Evolutionary conservation across 2,329 filamentous ascomycete species (phyloP), one percentile per base, ranked within the genome.

Genomic region (Dactylellina drechsleri): DNA sequence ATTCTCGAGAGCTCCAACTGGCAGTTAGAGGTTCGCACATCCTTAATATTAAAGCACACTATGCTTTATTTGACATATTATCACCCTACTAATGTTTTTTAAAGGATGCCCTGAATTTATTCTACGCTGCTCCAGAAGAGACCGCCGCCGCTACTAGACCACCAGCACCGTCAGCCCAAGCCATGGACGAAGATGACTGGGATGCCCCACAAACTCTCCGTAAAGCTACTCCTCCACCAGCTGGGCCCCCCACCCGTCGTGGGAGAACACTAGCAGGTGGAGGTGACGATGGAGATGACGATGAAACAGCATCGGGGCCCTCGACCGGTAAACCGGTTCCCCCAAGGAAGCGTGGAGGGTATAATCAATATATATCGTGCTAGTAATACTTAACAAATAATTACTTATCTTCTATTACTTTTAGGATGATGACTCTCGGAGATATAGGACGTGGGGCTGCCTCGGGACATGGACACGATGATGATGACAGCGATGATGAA

Each of bases 1-100:
- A 91, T 91, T 78, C 87, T 94, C 6, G 83, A 85, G 20, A 85
- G 86, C 41, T 88, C 86, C 79, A 83, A 86, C 77, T 92, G 91
- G 89, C 86, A 92, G 79, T 82, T 92, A 50, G 84, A 86, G 77
- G 83, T 84, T 70, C 8, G 90, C 90, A 15, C 85, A 31, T 85
- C 87, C 59, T 28, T 28, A 4, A 28, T 7, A 4, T 28, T 28
- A 28, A 28, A 91, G 86, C 6, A 20, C 40, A n/a, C 15, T 31
- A 31, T 3, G 1, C 26, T 50, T 4, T 20, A 40, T 6, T 45
- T 13, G 15, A 40, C 1, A n/a, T 47, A 8, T 2, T 23, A 1
- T 43, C 64, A 54, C 59, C 41, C 15, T 4, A 49, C 1, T 16
- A 3, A 4, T 6, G n/a, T 8, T 26, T n/a, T 20, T 43, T 20